phyloP scores from a whole-genome alignment of 805 yeast genomes.

The Metschnikowia borealis region DNA sequence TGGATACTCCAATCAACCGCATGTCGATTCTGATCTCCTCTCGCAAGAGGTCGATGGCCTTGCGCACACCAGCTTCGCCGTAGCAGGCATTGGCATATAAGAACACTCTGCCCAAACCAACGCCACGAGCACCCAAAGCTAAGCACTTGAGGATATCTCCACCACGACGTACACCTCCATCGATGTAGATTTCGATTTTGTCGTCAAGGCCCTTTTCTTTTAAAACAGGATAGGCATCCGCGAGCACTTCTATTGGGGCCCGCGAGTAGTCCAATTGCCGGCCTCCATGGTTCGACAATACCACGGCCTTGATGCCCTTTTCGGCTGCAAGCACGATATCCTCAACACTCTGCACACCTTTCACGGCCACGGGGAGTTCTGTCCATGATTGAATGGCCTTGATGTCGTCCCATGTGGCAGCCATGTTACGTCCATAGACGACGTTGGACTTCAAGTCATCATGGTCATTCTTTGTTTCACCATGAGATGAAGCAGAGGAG shows the following conservation, averaged over 20 bases:
- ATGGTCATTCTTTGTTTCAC: conserved; percentile 6
- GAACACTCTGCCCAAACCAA: conserved; percentile 67
- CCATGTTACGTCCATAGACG: conserved; percentile 23
- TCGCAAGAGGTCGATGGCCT: conserved; percentile 56
- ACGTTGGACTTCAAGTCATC: conserved; percentile 9
- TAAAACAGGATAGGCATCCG: conserved; percentile 59
- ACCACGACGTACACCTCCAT: conserved; percentile 70
- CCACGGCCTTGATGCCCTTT: conserved; percentile 56
- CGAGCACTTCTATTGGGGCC: conserved; percentile 72
- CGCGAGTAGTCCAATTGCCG: conserved; percentile 79
- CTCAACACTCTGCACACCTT: conserved; percentile 65
- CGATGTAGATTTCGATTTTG: conserved; percentile 51
- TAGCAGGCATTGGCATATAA: conserved; percentile 59
- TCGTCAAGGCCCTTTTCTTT: conserved; percentile 44
- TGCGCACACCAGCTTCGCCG: conserved; percentile 62
- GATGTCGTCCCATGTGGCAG: conserved; percentile 35
- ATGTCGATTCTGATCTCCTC: conserved; percentile 73
- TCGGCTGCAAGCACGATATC: conserved; percentile 59
- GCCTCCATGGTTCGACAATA: conserved; percentile 89
- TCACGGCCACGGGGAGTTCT: conserved; percentile 48
- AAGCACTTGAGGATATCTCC: conserved; percentile 63
- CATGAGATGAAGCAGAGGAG: conserved; percentile 1
- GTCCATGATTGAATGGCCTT: conserved; percentile 32
- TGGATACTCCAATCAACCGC: conserved; percentile 73
- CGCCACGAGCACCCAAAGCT: conserved; percentile 68